These are phyloP conservation scores for Solanum aculeatissimum DNA, from an alignment of 305 asterid genomes.

Conservation along the genomic window DNA sequence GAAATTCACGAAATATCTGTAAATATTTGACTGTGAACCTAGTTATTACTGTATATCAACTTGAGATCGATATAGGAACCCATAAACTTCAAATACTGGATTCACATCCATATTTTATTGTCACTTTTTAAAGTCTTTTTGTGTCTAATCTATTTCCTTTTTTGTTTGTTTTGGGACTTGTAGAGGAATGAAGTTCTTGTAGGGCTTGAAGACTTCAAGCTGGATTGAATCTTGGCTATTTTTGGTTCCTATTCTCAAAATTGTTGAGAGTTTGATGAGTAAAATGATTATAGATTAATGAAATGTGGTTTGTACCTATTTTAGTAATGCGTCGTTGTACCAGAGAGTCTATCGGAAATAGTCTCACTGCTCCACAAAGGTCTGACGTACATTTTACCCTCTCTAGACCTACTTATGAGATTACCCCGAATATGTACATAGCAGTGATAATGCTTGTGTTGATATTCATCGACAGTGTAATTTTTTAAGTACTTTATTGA, in stretches of 20 bases:
- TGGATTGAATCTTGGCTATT: conserved; percentile 6
- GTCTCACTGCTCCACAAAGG: neutral
- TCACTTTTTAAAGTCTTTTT: neutral
- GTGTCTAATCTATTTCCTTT: neutral
- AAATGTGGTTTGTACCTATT: neutral
- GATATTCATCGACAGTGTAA: neutral
- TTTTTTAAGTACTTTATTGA: neutral
- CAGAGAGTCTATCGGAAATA: neutral
- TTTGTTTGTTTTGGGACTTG: neutral
- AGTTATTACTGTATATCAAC: neutral
- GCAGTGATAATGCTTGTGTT: neutral
- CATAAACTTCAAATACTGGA: neutral
- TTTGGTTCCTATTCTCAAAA: neutral
- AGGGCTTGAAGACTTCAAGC: conserved; percentile 17
- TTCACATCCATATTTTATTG: neutral
- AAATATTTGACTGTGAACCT: neutral
- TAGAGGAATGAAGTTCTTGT: conserved; percentile 21
- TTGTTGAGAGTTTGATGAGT: neutral
- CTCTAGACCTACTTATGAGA: neutral
- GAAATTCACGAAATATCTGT: neutral
- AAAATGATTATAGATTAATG: neutral
- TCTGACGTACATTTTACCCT: neutral
- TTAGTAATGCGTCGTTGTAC: neutral
- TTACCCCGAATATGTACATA: neutral
- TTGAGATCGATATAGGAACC: neutral